Evolutionary conservation across 2,329 filamentous ascomycete species (phyloP).

Genomic region (Coniella lustricola): DNA sequence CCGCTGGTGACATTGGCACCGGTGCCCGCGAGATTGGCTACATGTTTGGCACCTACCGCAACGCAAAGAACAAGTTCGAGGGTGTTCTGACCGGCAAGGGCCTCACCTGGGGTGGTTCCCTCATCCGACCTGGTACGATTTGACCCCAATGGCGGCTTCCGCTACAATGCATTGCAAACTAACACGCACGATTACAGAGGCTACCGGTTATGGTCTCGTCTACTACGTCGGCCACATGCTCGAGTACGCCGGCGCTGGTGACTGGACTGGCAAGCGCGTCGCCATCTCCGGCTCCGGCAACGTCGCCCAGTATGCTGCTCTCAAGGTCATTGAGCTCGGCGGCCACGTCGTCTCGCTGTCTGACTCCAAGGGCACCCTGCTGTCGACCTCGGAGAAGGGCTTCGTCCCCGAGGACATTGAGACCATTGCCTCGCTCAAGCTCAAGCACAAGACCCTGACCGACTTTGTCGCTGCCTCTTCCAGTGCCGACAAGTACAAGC

Average conservation of each 20-base stretch:
- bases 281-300: constrained; percentile 96
- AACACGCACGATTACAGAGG: constrained; percentile 48
- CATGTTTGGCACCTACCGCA: constrained; percentile 91
- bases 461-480: constrained; percentile 34
- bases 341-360: constrained; percentile 88
- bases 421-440: constrained; percentile 77
- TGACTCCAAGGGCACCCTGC: constrained; percentile 79
- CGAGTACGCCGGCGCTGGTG: constrained; percentile 77
- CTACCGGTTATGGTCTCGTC: constrained; percentile 91
- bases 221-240: constrained; percentile 98
- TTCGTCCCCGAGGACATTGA: constrained; percentile 77
- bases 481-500: constrained; percentile 61
- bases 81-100: constrained; percentile 97
- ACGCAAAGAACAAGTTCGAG: constrained; percentile 84
- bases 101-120: constrained; percentile 79
- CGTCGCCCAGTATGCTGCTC: constrained; percentile 93
- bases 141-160: too few relatives aligned
- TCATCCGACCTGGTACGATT: constrained; percentile 68
- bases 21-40: constrained; percentile 87
- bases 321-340: constrained; percentile 94
- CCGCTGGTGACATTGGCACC: constrained; percentile 95
- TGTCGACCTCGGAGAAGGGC: constrained; percentile 62
- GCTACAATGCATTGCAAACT: too few relatives aligned
- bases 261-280: constrained; percentile 84
- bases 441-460: constrained; percentile 75